Evolutionary conservation across 345 rosid genomes (phyloP), one percentile per base, ranked within the genome.

Genomic region (Hibiscus mutabilis): DNA sequence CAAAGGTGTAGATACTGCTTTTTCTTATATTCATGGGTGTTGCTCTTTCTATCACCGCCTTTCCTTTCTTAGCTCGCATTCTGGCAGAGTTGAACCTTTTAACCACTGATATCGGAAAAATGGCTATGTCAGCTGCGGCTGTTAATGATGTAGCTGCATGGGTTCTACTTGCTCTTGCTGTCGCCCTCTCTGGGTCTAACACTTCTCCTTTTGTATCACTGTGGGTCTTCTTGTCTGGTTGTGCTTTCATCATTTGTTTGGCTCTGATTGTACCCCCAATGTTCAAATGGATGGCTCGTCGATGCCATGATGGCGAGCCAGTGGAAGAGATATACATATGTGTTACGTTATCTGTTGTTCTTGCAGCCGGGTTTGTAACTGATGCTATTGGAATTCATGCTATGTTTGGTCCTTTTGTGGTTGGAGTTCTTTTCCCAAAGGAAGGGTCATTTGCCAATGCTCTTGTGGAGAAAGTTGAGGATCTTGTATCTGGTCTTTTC

Each of bases 21-120:
- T 85, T 88, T 62, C 86, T 89, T 57, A 83, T 88, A 2, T 92
- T 88, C 83, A 89, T 92, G 93, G 96, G 97, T 10, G 93, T 91
- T 16, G 89, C 96, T 2, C 86, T 88, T 73, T 87, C 93, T 0
- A 81, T 91, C 67, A 91, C 97, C 8, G 96, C 93, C 24, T 91
- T 91, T 78, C 93, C 93, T 1, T 88, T 89, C 68, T 70, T 91
- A 77, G 97, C 97, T 37, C 93, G 96, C 72, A 92, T 92, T 71
- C 73, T 92, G 64, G 96, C 96, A 1, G 97, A 92, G 70, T 84
- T 92, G 42, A 92, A 89, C 86, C 93, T 92, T 5, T 79, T 92
- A 66, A 89, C 96, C 0, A 88, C 96, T 3, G 96, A 88, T 53
- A 60, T 92, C 21, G 97, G 97, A 37, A 82, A 79, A 12, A 79